phyloP scores from a whole-genome alignment of 164 flowering plant genomes.

The Liriodendron chinense region DNA sequence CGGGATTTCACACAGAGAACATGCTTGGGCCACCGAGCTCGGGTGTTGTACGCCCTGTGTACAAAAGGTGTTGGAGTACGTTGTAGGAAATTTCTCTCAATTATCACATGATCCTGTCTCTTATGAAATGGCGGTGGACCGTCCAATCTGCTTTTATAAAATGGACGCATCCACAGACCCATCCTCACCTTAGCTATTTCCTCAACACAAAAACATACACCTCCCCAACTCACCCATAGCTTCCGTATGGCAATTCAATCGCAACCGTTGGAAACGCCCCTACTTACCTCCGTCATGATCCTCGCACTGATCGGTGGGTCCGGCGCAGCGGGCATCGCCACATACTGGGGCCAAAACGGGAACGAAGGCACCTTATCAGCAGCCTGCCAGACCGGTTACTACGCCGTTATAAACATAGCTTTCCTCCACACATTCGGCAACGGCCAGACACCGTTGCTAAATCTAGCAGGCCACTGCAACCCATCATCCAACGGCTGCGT shows the following conservation, averaged over 20 bases:
- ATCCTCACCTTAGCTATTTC: too few relatives aligned
- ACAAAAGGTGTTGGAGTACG: too few relatives aligned
- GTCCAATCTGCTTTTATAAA: too few relatives aligned
- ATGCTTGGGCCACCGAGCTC: too few relatives aligned
- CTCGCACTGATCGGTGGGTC: neutral
- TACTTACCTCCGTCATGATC: neutral
- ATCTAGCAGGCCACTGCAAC: slow-evolving; percentile 42
- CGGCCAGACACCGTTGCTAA: slow-evolving; percentile 12
- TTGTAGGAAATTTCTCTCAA: too few relatives aligned
- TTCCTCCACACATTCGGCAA: slow-evolving; percentile 18
- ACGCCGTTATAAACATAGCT: slow-evolving; percentile 16
- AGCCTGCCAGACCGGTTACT: slow-evolving; percentile 19
- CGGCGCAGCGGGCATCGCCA: neutral
- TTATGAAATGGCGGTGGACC: too few relatives aligned
- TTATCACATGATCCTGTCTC: too few relatives aligned
- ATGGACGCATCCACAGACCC: too few relatives aligned
- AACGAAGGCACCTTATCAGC: slow-evolving; percentile 14
- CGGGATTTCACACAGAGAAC: too few relatives aligned
- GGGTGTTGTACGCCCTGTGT: too few relatives aligned
- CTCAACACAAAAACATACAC: too few relatives aligned
- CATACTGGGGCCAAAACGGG: slow-evolving; percentile 23
- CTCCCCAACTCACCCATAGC: neutral
- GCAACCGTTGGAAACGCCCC: neutral
- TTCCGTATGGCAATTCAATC: neutral
- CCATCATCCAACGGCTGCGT: slow-evolving; percentile 30